A percentile compares a stretch with the other conserved stretches of the same genome.
phyloP scores from a whole-genome alignment of 1,284 basidiomycete genomes.

The Ustilago tritici region DNA sequence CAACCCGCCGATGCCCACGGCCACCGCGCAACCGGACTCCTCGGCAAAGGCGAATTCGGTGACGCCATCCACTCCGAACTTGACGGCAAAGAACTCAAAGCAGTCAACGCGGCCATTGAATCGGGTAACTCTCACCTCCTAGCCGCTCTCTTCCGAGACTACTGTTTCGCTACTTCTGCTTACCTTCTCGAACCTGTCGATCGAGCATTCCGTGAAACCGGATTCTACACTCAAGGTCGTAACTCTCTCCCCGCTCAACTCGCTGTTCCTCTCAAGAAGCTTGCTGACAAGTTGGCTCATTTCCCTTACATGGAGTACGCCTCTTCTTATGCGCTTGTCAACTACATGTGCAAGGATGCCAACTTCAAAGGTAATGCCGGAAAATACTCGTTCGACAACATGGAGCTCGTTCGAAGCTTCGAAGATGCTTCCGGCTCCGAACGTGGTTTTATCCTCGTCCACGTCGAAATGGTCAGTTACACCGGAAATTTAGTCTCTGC shows the following conservation, averaged over 20 bases:
- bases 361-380: slow-evolving; percentile 48
- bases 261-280: slow-evolving; percentile 59
- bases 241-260: slow-evolving; percentile 51
- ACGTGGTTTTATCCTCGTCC: slow-evolving; percentile 63
- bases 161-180: slow-evolving; percentile 64
- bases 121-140: slow-evolving; percentile 51
- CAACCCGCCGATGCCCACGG: slow-evolving; percentile 55
- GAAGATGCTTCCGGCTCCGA: slow-evolving; percentile 61
- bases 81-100: slow-evolving; percentile 41
- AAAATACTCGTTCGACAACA: slow-evolving; percentile 61
- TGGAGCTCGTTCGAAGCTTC: slow-evolving; percentile 64
- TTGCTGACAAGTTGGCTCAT: slow-evolving; percentile 62
- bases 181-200: slow-evolving; percentile 67
- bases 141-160: slow-evolving; percentile 67
- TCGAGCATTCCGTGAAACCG: slow-evolving; percentile 53
- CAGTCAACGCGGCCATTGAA: slow-evolving; percentile 49
- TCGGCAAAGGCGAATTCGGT: slow-evolving; percentile 62
- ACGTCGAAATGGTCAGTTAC: slow-evolving; percentile 64
- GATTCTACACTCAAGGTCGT: slow-evolving; percentile 57
- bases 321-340: slow-evolving; percentile 61
- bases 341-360: slow-evolving; percentile 52
- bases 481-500: slow-evolving; percentile 56
- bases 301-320: slow-evolving; percentile 66
- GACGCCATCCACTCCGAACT: slow-evolving; percentile 61
- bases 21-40: slow-evolving; percentile 56